A percentile compares a stretch with the other conserved stretches of the same genome.
Conservation (phyloP, 2,329 filamentous ascomycete genomes). For the Pseudocercospora fuligena region DNA sequence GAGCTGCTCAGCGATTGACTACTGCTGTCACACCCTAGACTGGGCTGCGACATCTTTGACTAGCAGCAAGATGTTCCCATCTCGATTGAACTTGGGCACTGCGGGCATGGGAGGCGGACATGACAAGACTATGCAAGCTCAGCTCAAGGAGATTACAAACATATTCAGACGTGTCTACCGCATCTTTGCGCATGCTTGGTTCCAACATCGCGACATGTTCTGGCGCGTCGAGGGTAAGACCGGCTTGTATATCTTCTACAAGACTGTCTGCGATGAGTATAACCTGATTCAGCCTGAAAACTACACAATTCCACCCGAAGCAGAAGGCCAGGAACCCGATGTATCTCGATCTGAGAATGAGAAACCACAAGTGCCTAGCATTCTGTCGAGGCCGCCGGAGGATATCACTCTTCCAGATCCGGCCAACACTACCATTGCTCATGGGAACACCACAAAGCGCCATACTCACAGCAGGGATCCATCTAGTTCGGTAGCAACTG, state of each 20-base stretch:
- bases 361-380: slow-evolving; percentile 20
- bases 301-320: slow-evolving; percentile 92
- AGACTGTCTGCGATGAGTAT: slow-evolving; percentile 93
- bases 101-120: slow-evolving; percentile 36
- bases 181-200: slow-evolving; percentile 99
- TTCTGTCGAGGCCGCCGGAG: slow-evolving; percentile 25
- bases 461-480: slow-evolving; percentile 80
- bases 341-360: slow-evolving; percentile 31
- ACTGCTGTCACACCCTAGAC: slow-evolving; percentile 97
- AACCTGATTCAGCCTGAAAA: slow-evolving; percentile 89
- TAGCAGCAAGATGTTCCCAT: slow-evolving; percentile 93
- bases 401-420: slow-evolving; percentile 35
- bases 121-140: slow-evolving; percentile 52
- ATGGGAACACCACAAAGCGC: slow-evolving; percentile 74
- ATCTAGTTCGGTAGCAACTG: slow-evolving; percentile 75
- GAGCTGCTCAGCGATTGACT: slow-evolving; percentile 96
- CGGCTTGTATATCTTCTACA: slow-evolving; percentile 96
- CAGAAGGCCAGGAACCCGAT: slow-evolving; percentile 73
- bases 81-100: slow-evolving; percentile 68
- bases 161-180: slow-evolving; percentile 93
- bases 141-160: slow-evolving; percentile 85
- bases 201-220: slow-evolving; percentile 92
- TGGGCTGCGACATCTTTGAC: slow-evolving; percentile 96
- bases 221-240: slow-evolving; percentile 90
- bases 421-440: slow-evolving; percentile 54